Evolutionary conservation across 768 basidiomycete species (phyloP), one percentile per base, ranked within the genome.

Genomic region (Leucocoprinus sp.): DNA sequence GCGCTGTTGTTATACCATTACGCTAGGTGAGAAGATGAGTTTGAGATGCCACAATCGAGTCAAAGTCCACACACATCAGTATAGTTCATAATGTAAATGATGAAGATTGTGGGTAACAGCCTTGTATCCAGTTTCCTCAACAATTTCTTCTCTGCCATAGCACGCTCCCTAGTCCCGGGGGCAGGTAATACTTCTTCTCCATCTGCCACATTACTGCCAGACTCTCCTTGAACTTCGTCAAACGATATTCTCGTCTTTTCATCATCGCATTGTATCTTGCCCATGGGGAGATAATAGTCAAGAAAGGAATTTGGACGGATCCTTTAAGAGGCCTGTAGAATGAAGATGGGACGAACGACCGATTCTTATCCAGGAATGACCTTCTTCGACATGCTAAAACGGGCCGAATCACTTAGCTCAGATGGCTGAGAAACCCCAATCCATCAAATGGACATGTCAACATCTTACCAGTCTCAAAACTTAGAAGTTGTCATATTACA

Each of bases 61-160:
- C 17, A 34, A 23, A 38, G 22, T 9, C 8, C 28, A 57, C 66
- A 50, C 49, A 82, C 80, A 57, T 82, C 80, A 49, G 83, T 80
- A 52, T 78, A 80, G 52, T 82, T 83, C 75, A 82, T 74, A 49
- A 83, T 70, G 52, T 64, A 80, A 26, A 82, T 77, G 42, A 80
- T 42, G 15, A 78, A 63, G 29, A 83, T 71, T 0, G 75, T 74
- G 0, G 77, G 76, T 37, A 84, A 55, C 3, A 83, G 59, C 27
- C 79, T 65, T 49, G 52, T 58, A 51, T 82, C 82, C 37, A 84
- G 65, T 49, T 72, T 76, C 31, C 75, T 69, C 12, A 84, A 71
- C 44, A 54, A 64, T 52, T 60, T 60, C 55, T 71, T 69, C 6
- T 65, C 67, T 24, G 62, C 65, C 17, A 52, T 42, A 6, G 54